Percentiles rank a stretch among this genome's conserved stretches.
These are phyloP conservation scores for Peniophora sp. DNA, from an alignment of 1,284 basidiomycete genomes.

Conservation along the genomic window DNA sequence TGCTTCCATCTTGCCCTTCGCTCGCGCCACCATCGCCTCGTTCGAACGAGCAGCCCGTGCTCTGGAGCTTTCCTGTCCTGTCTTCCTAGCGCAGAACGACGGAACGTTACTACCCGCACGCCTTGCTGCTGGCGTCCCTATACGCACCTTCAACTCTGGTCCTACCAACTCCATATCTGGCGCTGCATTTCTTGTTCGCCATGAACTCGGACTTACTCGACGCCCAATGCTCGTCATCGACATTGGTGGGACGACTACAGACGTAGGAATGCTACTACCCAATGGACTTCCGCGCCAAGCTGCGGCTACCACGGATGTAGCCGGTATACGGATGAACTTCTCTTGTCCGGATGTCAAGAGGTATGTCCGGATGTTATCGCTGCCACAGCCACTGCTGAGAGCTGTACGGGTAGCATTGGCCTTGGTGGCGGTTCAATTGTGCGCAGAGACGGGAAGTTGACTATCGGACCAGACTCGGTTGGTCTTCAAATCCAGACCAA, in stretches of 20 bases:
- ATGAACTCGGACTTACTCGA: conserved; percentile 5
- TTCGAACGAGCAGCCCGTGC: conserved; percentile 41
- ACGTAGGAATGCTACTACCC: conserved; percentile 42
- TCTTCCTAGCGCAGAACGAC: conserved; percentile 55
- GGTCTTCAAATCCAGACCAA: conserved; percentile 42
- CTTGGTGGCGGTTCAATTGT: conserved; percentile 47
- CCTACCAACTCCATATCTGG: conserved; percentile 59
- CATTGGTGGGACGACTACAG: conserved; percentile 50
- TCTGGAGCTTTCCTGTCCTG: conserved; percentile 38
- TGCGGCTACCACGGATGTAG: conserved; percentile 38
- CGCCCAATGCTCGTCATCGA: conserved; percentile 43
- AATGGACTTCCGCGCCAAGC: conserved; percentile 46
- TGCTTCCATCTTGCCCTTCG: conserved; percentile 46
- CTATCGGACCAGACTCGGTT: conserved; percentile 50
- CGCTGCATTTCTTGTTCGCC: conserved; percentile 35
- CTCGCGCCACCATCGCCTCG: conserved; percentile 38
- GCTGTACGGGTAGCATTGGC: conserved; percentile 26
- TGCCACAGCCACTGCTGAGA: neutral
- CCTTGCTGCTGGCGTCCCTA: conserved; percentile 47
- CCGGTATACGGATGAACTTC: conserved; percentile 35
- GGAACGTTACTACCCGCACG: conserved; percentile 46
- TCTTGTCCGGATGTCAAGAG: conserved; percentile 36
- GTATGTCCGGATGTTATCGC: neutral
- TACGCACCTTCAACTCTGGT: conserved; percentile 54
- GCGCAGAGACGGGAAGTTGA: conserved; percentile 21